phyloP scores from a whole-genome alignment of 1,284 basidiomycete genomes.

The Sporisorium exsertum region DNA sequence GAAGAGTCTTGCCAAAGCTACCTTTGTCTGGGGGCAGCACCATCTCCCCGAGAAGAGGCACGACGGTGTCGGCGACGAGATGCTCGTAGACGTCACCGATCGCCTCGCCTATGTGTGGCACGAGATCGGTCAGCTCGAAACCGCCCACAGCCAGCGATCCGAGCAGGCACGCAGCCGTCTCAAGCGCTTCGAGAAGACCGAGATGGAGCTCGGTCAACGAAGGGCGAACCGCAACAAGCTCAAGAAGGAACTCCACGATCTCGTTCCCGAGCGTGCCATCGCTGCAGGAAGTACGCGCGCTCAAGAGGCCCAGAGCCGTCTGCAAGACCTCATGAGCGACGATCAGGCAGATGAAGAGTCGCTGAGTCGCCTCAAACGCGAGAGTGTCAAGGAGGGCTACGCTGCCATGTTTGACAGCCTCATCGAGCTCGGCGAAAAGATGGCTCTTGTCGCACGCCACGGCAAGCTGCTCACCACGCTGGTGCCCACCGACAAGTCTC shows the following conservation, averaged over 20 bases:
- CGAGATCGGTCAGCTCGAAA: constrained; percentile 59
- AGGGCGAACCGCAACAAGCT: constrained; percentile 53
- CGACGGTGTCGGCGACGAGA: constrained; percentile 56
- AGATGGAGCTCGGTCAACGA: constrained; percentile 52
- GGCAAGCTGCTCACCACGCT: constrained; percentile 57
- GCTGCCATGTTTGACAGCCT: constrained; percentile 59
- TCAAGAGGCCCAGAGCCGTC: constrained; percentile 44
- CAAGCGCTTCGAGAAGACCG: constrained; percentile 54
- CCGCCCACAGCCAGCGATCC: constrained; percentile 50
- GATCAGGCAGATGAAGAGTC: constrained; percentile 58
- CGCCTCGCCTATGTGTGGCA: constrained; percentile 59
- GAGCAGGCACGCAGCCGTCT: constrained; percentile 53
- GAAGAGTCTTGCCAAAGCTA: constrained; percentile 53
- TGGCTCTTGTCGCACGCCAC: constrained; percentile 59
- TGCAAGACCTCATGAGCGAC: constrained; percentile 50
- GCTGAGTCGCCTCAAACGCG: constrained; percentile 51
- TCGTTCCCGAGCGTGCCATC: constrained; percentile 56
- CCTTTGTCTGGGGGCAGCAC: constrained; percentile 57
- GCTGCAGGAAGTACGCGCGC: constrained; percentile 22
- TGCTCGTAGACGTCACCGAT: constrained; percentile 56
- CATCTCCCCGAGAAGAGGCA: constrained; percentile 55
- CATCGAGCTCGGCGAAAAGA: constrained; percentile 63
- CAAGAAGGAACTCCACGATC: constrained; percentile 54
- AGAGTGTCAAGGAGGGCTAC: constrained; percentile 51
- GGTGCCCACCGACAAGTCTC: constrained; percentile 49